Evolutionary conservation across 495 filamentous ascomycete genomes (phyloP).

Genomic region (Trichoderma virens): DNA sequence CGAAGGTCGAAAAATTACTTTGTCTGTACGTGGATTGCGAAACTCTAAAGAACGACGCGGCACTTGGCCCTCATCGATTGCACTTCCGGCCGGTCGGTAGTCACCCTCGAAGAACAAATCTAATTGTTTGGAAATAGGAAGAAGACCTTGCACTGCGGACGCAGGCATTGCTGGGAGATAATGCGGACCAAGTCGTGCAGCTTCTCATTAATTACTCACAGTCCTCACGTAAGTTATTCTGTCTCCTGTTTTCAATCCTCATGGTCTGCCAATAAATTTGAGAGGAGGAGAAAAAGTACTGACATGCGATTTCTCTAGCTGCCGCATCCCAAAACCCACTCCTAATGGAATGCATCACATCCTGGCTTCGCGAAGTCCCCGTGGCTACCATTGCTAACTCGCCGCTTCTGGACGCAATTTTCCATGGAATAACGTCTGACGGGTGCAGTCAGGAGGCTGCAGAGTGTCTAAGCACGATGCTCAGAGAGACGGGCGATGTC

Average conservation of each 20-base stretch:
- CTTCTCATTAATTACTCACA: conserved; percentile 83
- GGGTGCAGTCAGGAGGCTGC: conserved; percentile 81
- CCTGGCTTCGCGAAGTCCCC: conserved; percentile 90
- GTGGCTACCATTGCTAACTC: conserved; percentile 77
- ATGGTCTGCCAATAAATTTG: neutral
- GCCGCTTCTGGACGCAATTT: conserved; percentile 70
- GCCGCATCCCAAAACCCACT: conserved; percentile 79
- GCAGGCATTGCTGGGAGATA: conserved; percentile 79
- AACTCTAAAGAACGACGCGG: conserved; percentile 18
- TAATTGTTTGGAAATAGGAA: conserved; percentile 64
- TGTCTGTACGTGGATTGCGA: conserved; percentile 80
- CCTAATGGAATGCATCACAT: conserved; percentile 88
- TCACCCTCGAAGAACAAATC: conserved; percentile 39
- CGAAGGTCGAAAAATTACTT: conserved; percentile 96
- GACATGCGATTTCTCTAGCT: conserved; percentile 24
- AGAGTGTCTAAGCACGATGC: conserved; percentile 85
- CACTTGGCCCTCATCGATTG: conserved; percentile 32
- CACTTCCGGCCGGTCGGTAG: conserved; percentile 30
- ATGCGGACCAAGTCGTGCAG: conserved; percentile 75
- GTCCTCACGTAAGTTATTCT: conserved; percentile 63
- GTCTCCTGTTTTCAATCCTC: neutral
- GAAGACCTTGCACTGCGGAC: conserved; percentile 80
- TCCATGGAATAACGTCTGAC: conserved; percentile 67
- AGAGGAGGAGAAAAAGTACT: conserved; percentile 9
- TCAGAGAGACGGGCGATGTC: conserved; percentile 87